Evolutionary conservation across 2,329 filamentous ascomycete genomes (phyloP).

Genomic region (Colletotrichum orchidophilum): DNA sequence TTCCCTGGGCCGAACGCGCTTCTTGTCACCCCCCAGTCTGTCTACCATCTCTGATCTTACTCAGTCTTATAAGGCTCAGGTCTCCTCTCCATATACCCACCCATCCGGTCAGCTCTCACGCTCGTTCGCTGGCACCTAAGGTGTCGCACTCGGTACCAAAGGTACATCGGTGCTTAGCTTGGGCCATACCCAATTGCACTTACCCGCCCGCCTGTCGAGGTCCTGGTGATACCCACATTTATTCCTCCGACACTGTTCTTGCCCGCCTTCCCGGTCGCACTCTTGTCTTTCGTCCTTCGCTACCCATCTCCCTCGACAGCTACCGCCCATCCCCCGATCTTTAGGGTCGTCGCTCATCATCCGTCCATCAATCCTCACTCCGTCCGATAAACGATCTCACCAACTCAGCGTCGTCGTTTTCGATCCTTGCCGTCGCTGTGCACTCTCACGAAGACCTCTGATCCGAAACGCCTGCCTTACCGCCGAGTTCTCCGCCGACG

Average conservation of each 20-base stretch:
- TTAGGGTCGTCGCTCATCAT: constrained; percentile 14
- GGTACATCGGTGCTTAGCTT: constrained; percentile 16
- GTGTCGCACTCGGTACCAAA: constrained; percentile 8
- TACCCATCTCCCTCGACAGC: constrained; percentile 32
- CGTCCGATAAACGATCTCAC: constrained; percentile 3
- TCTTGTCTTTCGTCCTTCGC: constrained; percentile 31
- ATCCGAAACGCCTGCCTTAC: constrained; percentile 8
- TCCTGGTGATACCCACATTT: constrained; percentile 33
- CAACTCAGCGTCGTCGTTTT: background rate
- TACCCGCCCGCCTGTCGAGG: constrained; percentile 31
- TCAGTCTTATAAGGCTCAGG: constrained; percentile 26
- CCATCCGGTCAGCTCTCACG: background rate
- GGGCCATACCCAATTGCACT: constrained; percentile 16
- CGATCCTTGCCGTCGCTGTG: background rate
- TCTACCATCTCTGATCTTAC: background rate
- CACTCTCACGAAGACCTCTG: background rate
- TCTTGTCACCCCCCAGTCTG: background rate
- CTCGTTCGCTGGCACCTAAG: background rate
- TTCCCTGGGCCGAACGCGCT: background rate
- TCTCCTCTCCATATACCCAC: constrained; percentile 11
- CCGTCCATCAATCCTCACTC: constrained; percentile 23
- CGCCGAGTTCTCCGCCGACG: constrained; percentile 19
- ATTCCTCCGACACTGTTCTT: constrained; percentile 33
- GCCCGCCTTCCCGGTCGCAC: constrained; percentile 32
- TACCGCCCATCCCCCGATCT: constrained; percentile 25